A percentile compares a stretch with the other conserved stretches of the same genome.
These are phyloP conservation scores for Sclerotinia minor DNA, from an alignment of 2,329 filamentous ascomycete species.

Conservation along the genomic window DNA sequence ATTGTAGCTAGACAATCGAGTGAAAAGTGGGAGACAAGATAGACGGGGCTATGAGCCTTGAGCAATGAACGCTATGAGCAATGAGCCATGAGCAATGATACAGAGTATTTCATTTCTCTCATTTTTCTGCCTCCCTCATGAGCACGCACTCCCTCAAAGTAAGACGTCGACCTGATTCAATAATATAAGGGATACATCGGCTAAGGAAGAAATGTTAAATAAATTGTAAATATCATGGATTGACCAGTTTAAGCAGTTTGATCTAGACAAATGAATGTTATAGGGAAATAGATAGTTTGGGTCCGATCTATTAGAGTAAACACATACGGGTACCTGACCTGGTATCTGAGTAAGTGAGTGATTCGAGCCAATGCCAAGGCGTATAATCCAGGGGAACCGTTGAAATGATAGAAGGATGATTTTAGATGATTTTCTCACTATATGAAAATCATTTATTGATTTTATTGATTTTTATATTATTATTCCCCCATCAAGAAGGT, in stretches of 20 bases:
- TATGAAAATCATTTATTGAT: slow-evolving; percentile 7
- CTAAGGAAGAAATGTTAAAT: background rate
- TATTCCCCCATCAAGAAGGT: background rate
- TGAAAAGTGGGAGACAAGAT: slow-evolving; percentile 1
- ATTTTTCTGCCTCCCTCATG: background rate
- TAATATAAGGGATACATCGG: background rate
- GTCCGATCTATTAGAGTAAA: background rate
- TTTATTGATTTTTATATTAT: slow-evolving; percentile 19
- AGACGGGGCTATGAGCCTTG: no score
- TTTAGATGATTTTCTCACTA: slow-evolving; percentile 1
- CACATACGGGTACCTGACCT: no score
- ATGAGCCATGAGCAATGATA: background rate
- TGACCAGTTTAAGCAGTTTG: background rate
- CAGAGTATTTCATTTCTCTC: background rate
- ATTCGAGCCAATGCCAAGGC: background rate
- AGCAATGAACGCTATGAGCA: no score
- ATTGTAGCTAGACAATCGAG: background rate
- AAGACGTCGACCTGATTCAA: background rate
- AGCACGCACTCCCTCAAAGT: background rate
- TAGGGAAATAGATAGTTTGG: background rate
- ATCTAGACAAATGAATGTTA: background rate
- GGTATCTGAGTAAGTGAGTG: background rate
- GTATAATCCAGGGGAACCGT: slow-evolving; percentile 9
- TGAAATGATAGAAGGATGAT: background rate
- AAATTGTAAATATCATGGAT: background rate